phyloP scores from a whole-genome alignment of 257 asterid species.

The Nyctanthes arbortristis region DNA sequence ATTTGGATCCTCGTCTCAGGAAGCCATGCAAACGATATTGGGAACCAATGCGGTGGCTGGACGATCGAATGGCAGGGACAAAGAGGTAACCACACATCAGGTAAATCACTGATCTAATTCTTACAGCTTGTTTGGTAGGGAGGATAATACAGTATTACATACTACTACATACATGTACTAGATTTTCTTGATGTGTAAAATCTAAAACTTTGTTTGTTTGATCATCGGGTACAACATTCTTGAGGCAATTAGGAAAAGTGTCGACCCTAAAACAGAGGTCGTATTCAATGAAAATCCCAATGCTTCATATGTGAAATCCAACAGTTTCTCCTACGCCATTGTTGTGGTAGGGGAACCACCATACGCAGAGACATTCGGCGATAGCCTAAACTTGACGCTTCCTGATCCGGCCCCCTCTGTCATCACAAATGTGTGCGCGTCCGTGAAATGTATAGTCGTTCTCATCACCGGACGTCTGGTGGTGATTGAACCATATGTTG shows the following conservation, averaged over 20 bases:
- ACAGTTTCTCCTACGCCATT: constrained; percentile 34
- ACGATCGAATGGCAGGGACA: constrained; percentile 51
- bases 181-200: too few relatives aligned
- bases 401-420: constrained; percentile 13
- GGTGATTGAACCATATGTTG: constrained; percentile 32
- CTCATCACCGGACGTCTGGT: constrained; percentile 42
- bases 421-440: constrained; percentile 30
- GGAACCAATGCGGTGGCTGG: constrained; percentile 58
- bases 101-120: constrained; percentile 18
- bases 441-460: constrained; percentile 35
- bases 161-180: background rate
- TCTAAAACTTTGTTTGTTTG: background rate
- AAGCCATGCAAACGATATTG: constrained; percentile 41
- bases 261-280: constrained; percentile 25
- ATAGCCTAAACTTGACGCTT: constrained; percentile 38
- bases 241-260: constrained; percentile 22
- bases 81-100: constrained; percentile 39
- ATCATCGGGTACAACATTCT: constrained; percentile 39
- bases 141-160: too few relatives aligned
- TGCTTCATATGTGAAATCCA: constrained; percentile 20
- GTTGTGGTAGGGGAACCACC: constrained; percentile 46
- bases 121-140: background rate
- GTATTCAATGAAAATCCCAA: constrained; percentile 27
- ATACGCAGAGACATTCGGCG: constrained; percentile 40
- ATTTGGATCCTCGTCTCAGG: constrained; percentile 43